phyloP scores from a whole-genome alignment of 1,284 basidiomycete species.

The Ustilago shanxiensis region DNA sequence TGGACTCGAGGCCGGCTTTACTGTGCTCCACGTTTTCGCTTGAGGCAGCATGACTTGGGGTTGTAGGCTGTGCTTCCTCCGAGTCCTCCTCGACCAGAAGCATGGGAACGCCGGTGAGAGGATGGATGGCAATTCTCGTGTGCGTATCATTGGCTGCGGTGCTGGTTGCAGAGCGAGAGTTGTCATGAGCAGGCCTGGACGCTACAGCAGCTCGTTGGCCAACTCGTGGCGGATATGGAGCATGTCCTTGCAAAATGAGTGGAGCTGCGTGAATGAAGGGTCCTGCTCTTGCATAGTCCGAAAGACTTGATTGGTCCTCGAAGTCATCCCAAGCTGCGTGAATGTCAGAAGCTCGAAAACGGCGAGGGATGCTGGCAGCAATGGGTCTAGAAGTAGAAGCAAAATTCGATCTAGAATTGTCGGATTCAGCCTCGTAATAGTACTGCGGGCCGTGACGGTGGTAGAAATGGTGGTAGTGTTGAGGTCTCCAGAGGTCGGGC shows the following conservation, averaged over 20 bases:
- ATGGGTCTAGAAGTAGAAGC: constrained; percentile 3
- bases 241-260: constrained; percentile 15
- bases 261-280: constrained; percentile 42
- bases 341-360: constrained; percentile 4
- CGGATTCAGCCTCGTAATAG: neutral
- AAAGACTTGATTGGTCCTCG: neutral
- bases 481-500: constrained; percentile 29
- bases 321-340: constrained; percentile 18
- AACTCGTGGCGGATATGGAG: constrained; percentile 5
- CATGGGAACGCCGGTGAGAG: constrained; percentile 36
- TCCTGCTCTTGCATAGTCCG: constrained; percentile 1
- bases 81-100: constrained; percentile 17
- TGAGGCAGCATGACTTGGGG: neutral
- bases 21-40: neutral
- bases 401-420: neutral
- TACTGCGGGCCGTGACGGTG: constrained; percentile 2
- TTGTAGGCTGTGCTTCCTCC: neutral
- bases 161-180: neutral
- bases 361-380: too few relatives aligned
- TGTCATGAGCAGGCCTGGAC: neutral
- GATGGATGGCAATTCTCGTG: constrained; percentile 31
- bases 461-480: constrained; percentile 11
- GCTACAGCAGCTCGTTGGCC: neutral
- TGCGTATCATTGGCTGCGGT: neutral
- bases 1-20: neutral